Percentiles rank a stretch among this genome's conserved stretches.
Conservation (phyloP, 1,284 basidiomycete genomes). For the Naganishia liquefaciens region DNA sequence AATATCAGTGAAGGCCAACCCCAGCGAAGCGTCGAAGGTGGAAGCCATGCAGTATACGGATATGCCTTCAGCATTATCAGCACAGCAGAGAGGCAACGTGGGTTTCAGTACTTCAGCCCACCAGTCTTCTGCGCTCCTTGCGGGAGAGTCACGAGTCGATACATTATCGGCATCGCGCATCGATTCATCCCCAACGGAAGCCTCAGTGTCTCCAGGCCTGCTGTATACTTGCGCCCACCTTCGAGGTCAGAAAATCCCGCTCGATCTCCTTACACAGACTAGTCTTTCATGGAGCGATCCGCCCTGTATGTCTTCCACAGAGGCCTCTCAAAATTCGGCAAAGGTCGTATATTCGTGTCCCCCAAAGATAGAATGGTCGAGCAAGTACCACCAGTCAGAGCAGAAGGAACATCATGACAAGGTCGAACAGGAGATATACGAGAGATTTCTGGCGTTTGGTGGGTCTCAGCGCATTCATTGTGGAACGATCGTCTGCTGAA, state of each 20-base stretch:
- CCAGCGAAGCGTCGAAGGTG: too few relatives aligned
- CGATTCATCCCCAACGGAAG: neutral
- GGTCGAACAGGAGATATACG: slow-evolving; percentile 15
- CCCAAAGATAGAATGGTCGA: slow-evolving; percentile 20
- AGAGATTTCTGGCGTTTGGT: slow-evolving; percentile 21
- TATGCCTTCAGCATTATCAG: too few relatives aligned
- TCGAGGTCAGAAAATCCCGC: slow-evolving; percentile 6
- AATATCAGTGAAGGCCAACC: neutral
- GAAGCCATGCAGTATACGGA: neutral
- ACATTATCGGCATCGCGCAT: neutral
- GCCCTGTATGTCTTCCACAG: neutral
- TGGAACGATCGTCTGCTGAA: too few relatives aligned
- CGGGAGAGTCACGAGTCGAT: too few relatives aligned
- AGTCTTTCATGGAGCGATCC: neutral
- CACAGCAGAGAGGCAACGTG: too few relatives aligned
- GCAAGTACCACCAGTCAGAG: neutral
- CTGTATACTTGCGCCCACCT: neutral
- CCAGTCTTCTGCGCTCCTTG: too few relatives aligned
- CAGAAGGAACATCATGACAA: slow-evolving; percentile 1
- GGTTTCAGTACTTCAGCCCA: too few relatives aligned
- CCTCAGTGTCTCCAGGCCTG: too few relatives aligned
- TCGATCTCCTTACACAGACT: slow-evolving; percentile 17
- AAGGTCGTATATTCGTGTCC: neutral
- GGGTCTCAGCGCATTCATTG: neutral
- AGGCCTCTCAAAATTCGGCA: neutral